These are phyloP conservation scores for Rubus parviflorus DNA, from an alignment of 306 rosid genomes.

Conservation along the genomic window DNA sequence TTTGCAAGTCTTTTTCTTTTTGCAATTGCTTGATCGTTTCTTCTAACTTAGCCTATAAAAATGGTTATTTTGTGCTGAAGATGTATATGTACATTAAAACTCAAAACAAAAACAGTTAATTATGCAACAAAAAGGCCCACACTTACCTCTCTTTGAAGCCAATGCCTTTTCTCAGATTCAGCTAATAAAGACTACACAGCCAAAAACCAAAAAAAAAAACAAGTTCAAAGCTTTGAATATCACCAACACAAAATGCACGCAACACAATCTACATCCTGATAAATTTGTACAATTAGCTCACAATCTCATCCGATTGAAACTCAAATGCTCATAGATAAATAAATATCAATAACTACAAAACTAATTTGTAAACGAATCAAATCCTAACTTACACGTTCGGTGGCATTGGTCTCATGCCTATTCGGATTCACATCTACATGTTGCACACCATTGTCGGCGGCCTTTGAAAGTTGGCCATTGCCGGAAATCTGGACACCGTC, in stretches of 20 bases:
- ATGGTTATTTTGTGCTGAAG: conserved; percentile 13
- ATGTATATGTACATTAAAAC: conserved; percentile 17
- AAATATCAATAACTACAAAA: background rate
- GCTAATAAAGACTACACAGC: conserved; percentile 19
- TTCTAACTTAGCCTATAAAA: conserved; percentile 38
- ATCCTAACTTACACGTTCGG: conserved; percentile 53
- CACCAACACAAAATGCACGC: background rate
- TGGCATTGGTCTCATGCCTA: conserved; percentile 40
- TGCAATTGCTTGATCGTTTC: conserved; percentile 34
- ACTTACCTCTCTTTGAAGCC: conserved; percentile 32
- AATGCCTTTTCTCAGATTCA: conserved; percentile 24
- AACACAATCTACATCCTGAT: background rate
- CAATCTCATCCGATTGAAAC: background rate
- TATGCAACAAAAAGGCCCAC: background rate
- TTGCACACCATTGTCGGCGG: background rate
- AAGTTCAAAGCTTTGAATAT: background rate
- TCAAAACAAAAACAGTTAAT: background rate
- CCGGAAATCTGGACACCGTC: conserved; percentile 5
- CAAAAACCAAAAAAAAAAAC: background rate
- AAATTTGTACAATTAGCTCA: background rate
- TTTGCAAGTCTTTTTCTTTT: conserved; percentile 35
- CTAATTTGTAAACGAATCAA: background rate
- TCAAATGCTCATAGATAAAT: background rate
- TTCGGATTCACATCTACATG: conserved; percentile 22
- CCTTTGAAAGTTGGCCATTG: too few relatives aligned